These are phyloP conservation scores for Fusarium tuaranense DNA, from an alignment of 2,329 filamentous ascomycete genomes.

Conservation along the genomic window DNA sequence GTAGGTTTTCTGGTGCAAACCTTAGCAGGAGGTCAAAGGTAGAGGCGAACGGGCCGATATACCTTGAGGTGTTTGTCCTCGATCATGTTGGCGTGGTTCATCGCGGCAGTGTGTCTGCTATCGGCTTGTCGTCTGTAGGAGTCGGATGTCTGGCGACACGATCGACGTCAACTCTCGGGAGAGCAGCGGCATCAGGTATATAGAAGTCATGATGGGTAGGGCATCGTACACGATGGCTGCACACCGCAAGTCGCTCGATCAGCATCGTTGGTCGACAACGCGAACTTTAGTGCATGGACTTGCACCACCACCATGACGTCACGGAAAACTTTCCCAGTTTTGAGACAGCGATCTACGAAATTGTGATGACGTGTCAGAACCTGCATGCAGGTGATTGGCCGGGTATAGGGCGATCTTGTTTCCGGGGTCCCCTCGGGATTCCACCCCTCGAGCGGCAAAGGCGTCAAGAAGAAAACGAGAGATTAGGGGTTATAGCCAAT, in stretches of 20 bases:
- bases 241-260: neutral
- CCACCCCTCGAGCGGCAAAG: neutral
- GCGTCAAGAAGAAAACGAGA: neutral
- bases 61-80: conserved; percentile 2
- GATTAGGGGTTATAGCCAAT: neutral
- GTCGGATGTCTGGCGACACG: neutral
- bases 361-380: neutral
- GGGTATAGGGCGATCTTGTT: neutral
- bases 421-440: neutral
- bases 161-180: neutral
- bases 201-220: neutral
- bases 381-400: neutral
- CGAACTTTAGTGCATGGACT: neutral
- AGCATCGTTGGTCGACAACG: neutral
- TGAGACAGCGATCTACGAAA: neutral
- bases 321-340: neutral
- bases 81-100: conserved; percentile 2
- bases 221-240: neutral
- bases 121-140: neutral
- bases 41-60: neutral
- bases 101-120: neutral
- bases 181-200: neutral
- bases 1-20: conserved; percentile 37
- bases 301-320: neutral
- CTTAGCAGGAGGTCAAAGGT: conserved; percentile 4